A percentile compares a stretch with the other conserved stretches of the same genome.
These are phyloP conservation scores for Tarenaya hassleriana DNA, from an alignment of 345 rosid genomes.

Conservation along the genomic window DNA sequence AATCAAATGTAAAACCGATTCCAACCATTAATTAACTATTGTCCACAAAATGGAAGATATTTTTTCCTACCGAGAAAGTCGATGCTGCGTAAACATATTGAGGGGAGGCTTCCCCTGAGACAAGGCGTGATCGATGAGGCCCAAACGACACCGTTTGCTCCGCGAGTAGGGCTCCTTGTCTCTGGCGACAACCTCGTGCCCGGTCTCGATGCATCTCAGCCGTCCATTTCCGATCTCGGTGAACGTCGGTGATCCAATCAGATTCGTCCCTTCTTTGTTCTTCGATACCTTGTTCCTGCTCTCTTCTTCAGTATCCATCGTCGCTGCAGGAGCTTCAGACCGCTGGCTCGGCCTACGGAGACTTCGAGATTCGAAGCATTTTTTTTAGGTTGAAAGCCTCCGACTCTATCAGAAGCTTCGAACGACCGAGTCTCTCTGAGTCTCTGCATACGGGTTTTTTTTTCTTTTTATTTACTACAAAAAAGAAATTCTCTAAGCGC, in stretches of 20 bases:
- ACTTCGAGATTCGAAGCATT: too few relatives aligned
- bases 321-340: too few relatives aligned
- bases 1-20: background rate
- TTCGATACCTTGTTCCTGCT: too few relatives aligned
- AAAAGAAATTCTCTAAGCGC: too few relatives aligned
- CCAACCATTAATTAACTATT: background rate
- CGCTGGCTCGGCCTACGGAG: too few relatives aligned
- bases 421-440: too few relatives aligned
- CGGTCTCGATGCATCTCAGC: slow-evolving; percentile 77
- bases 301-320: slow-evolving; percentile 8
- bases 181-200: slow-evolving; percentile 63
- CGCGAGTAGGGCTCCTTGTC: slow-evolving; percentile 58
- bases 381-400: too few relatives aligned
- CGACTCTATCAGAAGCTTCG: too few relatives aligned
- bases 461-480: too few relatives aligned
- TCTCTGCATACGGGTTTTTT: too few relatives aligned
- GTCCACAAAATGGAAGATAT: background rate
- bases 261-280: slow-evolving; percentile 48
- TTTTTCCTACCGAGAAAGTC: slow-evolving; percentile 50
- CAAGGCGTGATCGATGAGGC: slow-evolving; percentile 72
- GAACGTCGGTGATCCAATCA: slow-evolving; percentile 62
- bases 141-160: slow-evolving; percentile 80
- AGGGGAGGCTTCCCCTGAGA: slow-evolving; percentile 62
- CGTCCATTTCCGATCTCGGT: slow-evolving; percentile 57
- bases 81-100: slow-evolving; percentile 75